Conservation (phyloP, 768 basidiomycete species). For the Hydnomerulius pinastri region DNA sequence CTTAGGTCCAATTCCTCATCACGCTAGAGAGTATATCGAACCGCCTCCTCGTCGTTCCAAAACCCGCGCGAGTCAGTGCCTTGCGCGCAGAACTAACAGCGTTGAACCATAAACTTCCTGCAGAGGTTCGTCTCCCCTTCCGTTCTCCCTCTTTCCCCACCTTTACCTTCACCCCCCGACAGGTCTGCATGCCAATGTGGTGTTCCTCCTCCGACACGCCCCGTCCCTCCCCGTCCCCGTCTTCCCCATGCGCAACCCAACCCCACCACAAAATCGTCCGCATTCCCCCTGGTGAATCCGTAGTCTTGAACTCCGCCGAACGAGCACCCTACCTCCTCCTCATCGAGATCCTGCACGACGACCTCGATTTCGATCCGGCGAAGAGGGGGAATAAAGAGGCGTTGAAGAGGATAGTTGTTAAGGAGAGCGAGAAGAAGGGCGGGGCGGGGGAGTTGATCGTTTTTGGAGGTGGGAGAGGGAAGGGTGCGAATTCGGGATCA, state of each 20-base stretch:
- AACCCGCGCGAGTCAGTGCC: slow-evolving; percentile 94
- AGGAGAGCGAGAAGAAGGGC: slow-evolving; percentile 62
- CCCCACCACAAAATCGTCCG: slow-evolving; percentile 95
- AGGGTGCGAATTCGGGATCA: slow-evolving; percentile 9
- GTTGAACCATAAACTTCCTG: slow-evolving; percentile 93
- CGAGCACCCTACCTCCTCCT: slow-evolving; percentile 91
- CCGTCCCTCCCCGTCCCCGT: slow-evolving; percentile 27
- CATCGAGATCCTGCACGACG: slow-evolving; percentile 86
- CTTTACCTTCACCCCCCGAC: slow-evolving; percentile 6
- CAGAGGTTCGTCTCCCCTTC: slow-evolving; percentile 63
- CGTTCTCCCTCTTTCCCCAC: slow-evolving; percentile 1
- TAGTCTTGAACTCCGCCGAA: slow-evolving; percentile 97
- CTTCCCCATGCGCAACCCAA: slow-evolving; percentile 45
- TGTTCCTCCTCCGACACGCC: slow-evolving; percentile 70
- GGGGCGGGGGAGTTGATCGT: slow-evolving; percentile 56
- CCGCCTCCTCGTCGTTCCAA: slow-evolving; percentile 86
- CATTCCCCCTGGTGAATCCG: slow-evolving; percentile 96
- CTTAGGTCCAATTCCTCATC: slow-evolving; percentile 81
- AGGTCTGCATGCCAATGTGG: slow-evolving; percentile 92
- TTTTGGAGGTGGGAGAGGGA: slow-evolving; percentile 34
- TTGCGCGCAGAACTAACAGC: slow-evolving; percentile 93
- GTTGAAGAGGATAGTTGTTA: slow-evolving; percentile 71
- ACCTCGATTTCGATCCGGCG: slow-evolving; percentile 89
- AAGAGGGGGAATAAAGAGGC: slow-evolving; percentile 86
- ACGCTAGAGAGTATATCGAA: slow-evolving; percentile 92